phyloP scores from a whole-genome alignment of 805 yeast genomes.

The Isabelozyma heimii region DNA sequence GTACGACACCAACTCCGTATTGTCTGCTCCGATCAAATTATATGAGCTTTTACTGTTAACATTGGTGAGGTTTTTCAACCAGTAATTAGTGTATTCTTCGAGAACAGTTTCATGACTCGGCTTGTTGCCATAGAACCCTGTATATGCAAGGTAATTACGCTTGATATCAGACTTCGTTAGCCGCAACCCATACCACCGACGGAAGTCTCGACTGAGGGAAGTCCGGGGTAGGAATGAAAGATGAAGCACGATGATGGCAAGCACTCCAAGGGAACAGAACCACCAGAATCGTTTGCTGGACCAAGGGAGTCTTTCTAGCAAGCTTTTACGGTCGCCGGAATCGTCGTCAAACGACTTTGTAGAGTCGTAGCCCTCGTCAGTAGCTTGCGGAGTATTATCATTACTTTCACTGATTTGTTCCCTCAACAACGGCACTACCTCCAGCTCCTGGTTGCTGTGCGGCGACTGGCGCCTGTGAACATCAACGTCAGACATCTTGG shows the following conservation, averaged over 20 bases:
- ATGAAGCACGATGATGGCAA: slow-evolving; percentile 55
- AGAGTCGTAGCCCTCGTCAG: slow-evolving; percentile 3
- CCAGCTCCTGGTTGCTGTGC: neutral
- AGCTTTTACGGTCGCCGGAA: neutral
- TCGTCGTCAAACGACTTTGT: slow-evolving; percentile 1
- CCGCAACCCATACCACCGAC: slow-evolving; percentile 66
- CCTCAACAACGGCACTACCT: neutral
- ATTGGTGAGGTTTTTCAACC: slow-evolving; percentile 25
- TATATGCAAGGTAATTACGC: slow-evolving; percentile 49
- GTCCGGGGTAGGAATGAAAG: slow-evolving; percentile 81
- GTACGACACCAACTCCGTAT: slow-evolving; percentile 19
- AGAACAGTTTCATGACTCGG: slow-evolving; percentile 5
- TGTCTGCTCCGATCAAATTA: slow-evolving; percentile 23
- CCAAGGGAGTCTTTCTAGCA: slow-evolving; percentile 8
- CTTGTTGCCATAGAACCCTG: slow-evolving; percentile 18
- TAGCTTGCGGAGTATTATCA: neutral
- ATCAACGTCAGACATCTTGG: no score
- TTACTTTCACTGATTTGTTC: neutral
- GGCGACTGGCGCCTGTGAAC: no score
- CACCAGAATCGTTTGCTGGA: slow-evolving; percentile 42
- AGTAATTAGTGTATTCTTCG: slow-evolving; percentile 24
- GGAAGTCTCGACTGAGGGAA: slow-evolving; percentile 74
- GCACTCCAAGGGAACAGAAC: slow-evolving; percentile 46
- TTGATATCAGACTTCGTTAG: slow-evolving; percentile 69
- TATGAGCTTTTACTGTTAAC: slow-evolving; percentile 16